Conservation (phyloP, 2,329 filamentous ascomycete species). For the Tolypocladium tundrense region DNA sequence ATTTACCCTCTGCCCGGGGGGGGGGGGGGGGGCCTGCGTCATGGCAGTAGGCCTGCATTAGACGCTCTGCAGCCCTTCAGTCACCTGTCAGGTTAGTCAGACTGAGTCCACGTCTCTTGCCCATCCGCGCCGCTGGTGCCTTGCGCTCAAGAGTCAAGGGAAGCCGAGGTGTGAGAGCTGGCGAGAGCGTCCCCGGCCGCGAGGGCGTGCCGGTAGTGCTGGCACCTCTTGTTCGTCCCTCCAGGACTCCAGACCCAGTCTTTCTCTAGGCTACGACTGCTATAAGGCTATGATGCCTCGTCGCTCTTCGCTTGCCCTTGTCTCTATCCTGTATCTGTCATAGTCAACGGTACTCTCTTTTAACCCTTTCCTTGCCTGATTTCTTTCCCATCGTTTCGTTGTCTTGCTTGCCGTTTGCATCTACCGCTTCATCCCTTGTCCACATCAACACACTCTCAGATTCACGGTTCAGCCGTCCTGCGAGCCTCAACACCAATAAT, state of each 20-base stretch:
- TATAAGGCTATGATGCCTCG: constrained; percentile 48
- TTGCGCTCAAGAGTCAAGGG: constrained; percentile 5
- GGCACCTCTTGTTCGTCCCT: not conserved
- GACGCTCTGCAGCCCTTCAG: constrained; percentile 14
- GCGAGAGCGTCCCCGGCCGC: not conserved
- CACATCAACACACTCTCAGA: not conserved
- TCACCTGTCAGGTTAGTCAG: constrained; percentile 22
- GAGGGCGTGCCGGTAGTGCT: not conserved
- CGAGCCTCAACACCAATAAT: not conserved
- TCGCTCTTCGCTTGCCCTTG: constrained; percentile 15
- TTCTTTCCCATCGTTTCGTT: constrained; percentile 6
- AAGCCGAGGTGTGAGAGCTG: not conserved
- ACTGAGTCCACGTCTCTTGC: constrained; percentile 10
- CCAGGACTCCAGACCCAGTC: not conserved
- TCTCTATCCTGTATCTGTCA: constrained; percentile 14
- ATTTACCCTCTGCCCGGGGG: too few relatives aligned
- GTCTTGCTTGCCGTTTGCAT: not conserved
- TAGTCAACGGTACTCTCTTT: constrained; percentile 8
- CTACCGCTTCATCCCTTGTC: not conserved
- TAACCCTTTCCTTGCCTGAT: constrained; percentile 5
- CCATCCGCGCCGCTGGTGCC: constrained; percentile 17
- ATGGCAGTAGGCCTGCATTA: constrained; percentile 12
- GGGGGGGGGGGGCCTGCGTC: constrained; percentile 1
- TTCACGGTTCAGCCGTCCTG: not conserved
- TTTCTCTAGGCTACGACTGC: constrained; percentile 5